Evolutionary conservation across 2,329 filamentous ascomycete species (phyloP), one percentile per base, ranked within the genome.

Genomic region (Venturiaceae sp.): DNA sequence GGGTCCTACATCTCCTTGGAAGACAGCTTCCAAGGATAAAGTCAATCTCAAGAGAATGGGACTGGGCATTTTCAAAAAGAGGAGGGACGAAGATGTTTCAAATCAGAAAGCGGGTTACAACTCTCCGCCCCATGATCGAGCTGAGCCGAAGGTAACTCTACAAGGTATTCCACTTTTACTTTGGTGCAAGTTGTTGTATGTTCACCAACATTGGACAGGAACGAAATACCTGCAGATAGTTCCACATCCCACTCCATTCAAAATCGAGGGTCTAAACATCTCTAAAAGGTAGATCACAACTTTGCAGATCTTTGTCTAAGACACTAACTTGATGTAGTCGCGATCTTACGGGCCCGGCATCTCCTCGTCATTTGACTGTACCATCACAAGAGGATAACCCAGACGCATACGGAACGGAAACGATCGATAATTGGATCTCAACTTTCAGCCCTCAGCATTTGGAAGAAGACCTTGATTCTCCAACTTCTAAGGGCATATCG

Each of bases 1-100:
- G 5, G 71, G 68, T 21, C 72, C 72, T 6, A 55, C 60, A 34
- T 13, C 21, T 34, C 32, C n/a, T 41, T 32, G 46, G 37, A 46
- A 47, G 34, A 26, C n/a, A 3, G 19, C 36, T 39, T 21, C 3
- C 33, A 39, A 33, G 28, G 41, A 44, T 13, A 41, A 53, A 33
- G 13, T 19, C 28, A 36, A 16, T 26, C 13, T 39, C 21, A 53
- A 39, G 41, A 47, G 14, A 44, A 32, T 32, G 32, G 33, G 57
- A 14, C 23, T 37, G 26, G 32, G 53, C 23, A 34, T 59, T 32
- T 59, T 59, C 33, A 50, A 52, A 57, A 60, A 57, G 30, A 34
- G 26, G 36, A 53, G 53, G 57, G 23, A 57, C 37, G 46, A 52
- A 6, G 46, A 33, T 54, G 9, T 5, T 21, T 58, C 39, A 1